These are phyloP conservation scores for Seiridium unicorne DNA, from an alignment of 2,329 filamentous ascomycete species.

Conservation along the genomic window DNA sequence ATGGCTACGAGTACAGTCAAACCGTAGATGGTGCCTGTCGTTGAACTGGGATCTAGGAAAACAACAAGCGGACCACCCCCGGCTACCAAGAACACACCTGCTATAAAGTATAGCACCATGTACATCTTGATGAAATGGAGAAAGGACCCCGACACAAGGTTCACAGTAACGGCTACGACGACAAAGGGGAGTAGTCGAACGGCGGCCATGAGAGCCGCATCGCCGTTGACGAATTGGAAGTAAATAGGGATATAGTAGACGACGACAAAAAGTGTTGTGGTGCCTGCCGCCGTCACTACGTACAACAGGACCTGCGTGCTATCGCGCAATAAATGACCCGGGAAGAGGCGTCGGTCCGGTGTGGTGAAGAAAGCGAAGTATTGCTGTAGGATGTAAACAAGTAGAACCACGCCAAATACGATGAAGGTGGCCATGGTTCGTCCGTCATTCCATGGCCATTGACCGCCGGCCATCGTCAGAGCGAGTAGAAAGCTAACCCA, in stretches of 20 bases:
- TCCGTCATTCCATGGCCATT: conserved; percentile 45
- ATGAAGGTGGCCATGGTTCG: conserved; percentile 45
- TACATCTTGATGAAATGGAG: conserved; percentile 24
- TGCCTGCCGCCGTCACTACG: conserved; percentile 27
- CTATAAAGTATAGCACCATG: conserved; percentile 36
- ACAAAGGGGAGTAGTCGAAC: conserved; percentile 41
- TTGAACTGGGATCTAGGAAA: conserved; percentile 11
- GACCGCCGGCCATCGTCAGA: conserved; percentile 45
- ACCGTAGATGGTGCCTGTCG: conserved; percentile 27
- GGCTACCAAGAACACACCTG: conserved; percentile 29
- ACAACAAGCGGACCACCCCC: conserved; percentile 31
- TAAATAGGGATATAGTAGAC: conserved; percentile 52
- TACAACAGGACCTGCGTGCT: conserved; percentile 33
- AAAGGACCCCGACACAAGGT: conserved; percentile 29
- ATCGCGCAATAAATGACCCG: conserved; percentile 28
- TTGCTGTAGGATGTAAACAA: conserved; percentile 47
- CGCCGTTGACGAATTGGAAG: conserved; percentile 45
- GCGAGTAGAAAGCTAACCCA: conserved; percentile 35
- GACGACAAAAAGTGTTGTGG: conserved; percentile 22
- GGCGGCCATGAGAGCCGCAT: conserved; percentile 36
- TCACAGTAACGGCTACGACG: conserved; percentile 29
- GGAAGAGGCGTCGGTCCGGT: conserved; percentile 38
- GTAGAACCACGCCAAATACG: conserved; percentile 36
- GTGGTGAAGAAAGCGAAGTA: conserved; percentile 36
- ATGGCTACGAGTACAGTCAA: conserved; percentile 36